Base-by-base conservation (phyloP, 164 flowering plant species). In the Magnolia officinalis region DNA sequence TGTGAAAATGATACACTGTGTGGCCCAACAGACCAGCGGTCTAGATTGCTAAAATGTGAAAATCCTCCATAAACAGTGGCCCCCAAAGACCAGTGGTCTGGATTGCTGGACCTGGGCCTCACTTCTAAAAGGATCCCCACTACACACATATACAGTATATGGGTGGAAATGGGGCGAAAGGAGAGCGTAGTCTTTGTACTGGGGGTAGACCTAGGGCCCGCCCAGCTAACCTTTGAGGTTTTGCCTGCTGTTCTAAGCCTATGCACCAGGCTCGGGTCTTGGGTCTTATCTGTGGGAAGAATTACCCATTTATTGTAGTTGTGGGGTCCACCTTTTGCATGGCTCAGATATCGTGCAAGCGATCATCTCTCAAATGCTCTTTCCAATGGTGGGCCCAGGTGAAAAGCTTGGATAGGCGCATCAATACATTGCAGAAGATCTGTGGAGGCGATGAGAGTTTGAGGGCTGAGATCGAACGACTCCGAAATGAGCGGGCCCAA, bases 341-440 rank as follows among this genome's bases (percentile, higher is more conserved):
- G 45, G 45, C 45, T 37, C 45, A 37, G 45, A 37, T 3, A 37
- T 37, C 45, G 4, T 37, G 45, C 45, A 37, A 37, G 45, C 45
- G 6, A 37, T 37, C 45, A 37, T 37, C 45, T 37, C 45, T 37
- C 45, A 37, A 6, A 37, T 37, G 4, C 45, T 37, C 45, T 37
- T 37, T 37, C 45, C 45, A 37, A 37, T 37, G 45, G 45, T 37
- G 45, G 6, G 45, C 45, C 11, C 76, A 74, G 76, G 63, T 74
- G 7, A 74, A 64, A 64, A 74, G 76, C 70, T 61, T 74, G 26
- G 76, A 74, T 37, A 63, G 69, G 69, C 63, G 14, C 24, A 37
- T 74, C 65, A 7, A 13, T 16, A 45, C 26, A 21, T 50, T 74
- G 55, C 67, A 74, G 45, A n/a, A 63, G 23, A 63, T 14, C 11